These are phyloP conservation scores for Chlorella ohadii DNA, from an alignment of 139 green algal species.

Conservation along the genomic window DNA sequence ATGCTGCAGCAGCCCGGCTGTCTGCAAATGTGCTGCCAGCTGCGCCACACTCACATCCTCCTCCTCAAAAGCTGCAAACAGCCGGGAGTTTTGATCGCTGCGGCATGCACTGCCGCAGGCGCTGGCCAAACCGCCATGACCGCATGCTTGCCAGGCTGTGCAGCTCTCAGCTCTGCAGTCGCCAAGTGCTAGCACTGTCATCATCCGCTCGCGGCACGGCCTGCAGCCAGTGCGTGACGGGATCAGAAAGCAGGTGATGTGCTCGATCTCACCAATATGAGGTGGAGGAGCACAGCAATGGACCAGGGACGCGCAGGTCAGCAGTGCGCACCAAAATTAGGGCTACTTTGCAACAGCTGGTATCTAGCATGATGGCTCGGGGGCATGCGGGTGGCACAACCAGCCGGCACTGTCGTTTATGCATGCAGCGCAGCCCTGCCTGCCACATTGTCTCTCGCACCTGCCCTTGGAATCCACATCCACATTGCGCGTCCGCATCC, in stretches of 20 bases:
- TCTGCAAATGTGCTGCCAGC: not conserved
- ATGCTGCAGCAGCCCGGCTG: not conserved
- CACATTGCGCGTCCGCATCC: slow-evolving; percentile 44
- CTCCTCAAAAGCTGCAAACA: not conserved
- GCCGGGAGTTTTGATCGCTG: not conserved
- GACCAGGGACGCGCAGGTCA: too few species aligned
- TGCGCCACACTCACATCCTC: not conserved
- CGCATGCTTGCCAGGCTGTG: not conserved
- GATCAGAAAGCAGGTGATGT: too few species aligned
- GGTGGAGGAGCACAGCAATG: too few species aligned
- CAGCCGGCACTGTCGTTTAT: too few species aligned
- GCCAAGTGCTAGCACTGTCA: not conserved
- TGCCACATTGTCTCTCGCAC: too few species aligned
- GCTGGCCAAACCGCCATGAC: not conserved
- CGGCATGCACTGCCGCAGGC: not conserved
- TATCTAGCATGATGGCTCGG: too few species aligned
- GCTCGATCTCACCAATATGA: too few species aligned
- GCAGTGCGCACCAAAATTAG: too few species aligned
- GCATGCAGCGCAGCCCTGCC: not conserved
- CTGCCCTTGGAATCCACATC: slow-evolving; percentile 48
- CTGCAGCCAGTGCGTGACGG: not conserved
- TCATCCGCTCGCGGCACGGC: slow-evolving; percentile 29
- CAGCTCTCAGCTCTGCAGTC: not conserved
- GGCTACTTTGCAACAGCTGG: too few species aligned
- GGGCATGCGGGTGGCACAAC: too few species aligned